phyloP scores from a whole-genome alignment of 2,329 filamentous ascomycete genomes.

The Bretziella fagacearum region DNA sequence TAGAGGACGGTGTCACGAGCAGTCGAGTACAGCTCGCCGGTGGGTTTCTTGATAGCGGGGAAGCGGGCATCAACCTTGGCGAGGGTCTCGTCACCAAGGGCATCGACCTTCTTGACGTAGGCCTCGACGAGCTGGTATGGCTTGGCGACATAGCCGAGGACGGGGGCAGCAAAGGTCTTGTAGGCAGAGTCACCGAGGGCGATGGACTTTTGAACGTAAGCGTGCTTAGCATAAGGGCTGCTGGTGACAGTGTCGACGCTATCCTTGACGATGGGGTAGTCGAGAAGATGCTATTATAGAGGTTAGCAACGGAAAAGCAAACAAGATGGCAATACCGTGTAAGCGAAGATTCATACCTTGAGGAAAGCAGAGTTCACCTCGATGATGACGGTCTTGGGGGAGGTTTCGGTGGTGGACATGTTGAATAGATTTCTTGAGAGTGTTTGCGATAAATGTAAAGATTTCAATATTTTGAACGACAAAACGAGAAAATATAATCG shows the following conservation, averaged over 20 bases:
- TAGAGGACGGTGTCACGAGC: constrained; percentile 44
- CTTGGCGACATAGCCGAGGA: constrained; percentile 51
- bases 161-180: constrained; percentile 56
- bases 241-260: constrained; percentile 31
- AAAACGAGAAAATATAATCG: too few species aligned
- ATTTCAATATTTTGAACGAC: too few species aligned
- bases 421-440: constrained; percentile 13
- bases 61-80: constrained; percentile 51
- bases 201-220: constrained; percentile 69
- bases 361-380: constrained; percentile 31
- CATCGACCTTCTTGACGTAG: constrained; percentile 69
- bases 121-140: constrained; percentile 72
- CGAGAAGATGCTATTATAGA: constrained; percentile 54
- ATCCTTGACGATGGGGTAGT: constrained; percentile 72
- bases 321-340: neutral
- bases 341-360: constrained; percentile 24
- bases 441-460: neutral
- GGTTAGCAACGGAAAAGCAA: neutral
- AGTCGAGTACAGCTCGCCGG: constrained; percentile 48
- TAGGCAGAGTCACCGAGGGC: constrained; percentile 59
- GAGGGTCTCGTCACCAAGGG: constrained; percentile 56
- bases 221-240: constrained; percentile 60
- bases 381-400: constrained; percentile 9
- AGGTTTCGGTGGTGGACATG: constrained; percentile 23
- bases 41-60: constrained; percentile 60